These are phyloP conservation scores for Kernera saxatilis DNA, from an alignment of 345 rosid genomes.

Conservation along the genomic window DNA sequence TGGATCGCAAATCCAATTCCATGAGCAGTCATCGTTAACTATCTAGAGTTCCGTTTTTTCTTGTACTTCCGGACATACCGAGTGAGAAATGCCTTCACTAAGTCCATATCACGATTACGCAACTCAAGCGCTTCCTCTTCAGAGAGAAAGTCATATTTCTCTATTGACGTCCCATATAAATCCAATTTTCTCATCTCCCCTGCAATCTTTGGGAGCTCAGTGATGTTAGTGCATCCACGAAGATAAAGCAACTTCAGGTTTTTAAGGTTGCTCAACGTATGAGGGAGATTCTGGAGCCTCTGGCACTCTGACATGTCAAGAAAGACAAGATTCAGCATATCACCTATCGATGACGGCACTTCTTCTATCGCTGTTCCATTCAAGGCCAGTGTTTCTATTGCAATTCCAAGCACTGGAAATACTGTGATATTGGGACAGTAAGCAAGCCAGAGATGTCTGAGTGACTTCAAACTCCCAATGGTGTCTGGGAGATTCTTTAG, in stretches of 20 bases:
- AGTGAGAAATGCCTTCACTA: neutral
- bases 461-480: too few species aligned
- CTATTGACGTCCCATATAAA: constrained; percentile 22
- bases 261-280: constrained; percentile 6
- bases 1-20: neutral
- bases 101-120: constrained; percentile 14
- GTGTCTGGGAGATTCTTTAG: too few species aligned
- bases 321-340: too few species aligned
- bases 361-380: too few species aligned
- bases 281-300: constrained; percentile 3
- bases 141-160: constrained; percentile 8
- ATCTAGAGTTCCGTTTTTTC: neutral
- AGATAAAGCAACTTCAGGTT: constrained; percentile 13
- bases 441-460: too few species aligned
- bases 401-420: too few species aligned
- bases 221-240: constrained; percentile 19
- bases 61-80: neutral
- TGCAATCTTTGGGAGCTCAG: constrained; percentile 6
- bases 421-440: too few species aligned
- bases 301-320: constrained; percentile 12
- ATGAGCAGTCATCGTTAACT: neutral
- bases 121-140: neutral
- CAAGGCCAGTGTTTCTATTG: too few species aligned
- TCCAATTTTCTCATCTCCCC: constrained; percentile 8
- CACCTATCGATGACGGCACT: too few species aligned